Percentiles rank a stretch among this genome's conserved stretches.
phyloP scores from a whole-genome alignment of 2,329 filamentous ascomycete genomes.

The Xenosphaeropsis pyriputrescens region DNA sequence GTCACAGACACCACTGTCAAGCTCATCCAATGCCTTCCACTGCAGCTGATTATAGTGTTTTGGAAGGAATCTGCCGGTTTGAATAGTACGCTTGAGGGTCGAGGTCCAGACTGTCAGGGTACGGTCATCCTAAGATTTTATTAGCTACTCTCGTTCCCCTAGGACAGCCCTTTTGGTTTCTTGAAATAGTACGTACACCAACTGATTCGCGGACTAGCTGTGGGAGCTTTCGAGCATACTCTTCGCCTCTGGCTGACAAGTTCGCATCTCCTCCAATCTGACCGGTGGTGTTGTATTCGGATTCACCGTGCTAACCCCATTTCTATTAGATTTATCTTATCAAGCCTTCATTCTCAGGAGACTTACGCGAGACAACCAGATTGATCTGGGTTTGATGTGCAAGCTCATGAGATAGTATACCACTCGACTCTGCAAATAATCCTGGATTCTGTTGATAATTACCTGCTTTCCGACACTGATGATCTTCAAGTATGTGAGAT shows the following conservation, averaged over 20 bases:
- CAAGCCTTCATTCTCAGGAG: neutral
- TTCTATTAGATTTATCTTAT: conserved; percentile 6
- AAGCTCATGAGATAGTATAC: conserved; percentile 99
- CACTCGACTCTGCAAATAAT: conserved; percentile 90
- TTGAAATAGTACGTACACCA: conserved; percentile 41
- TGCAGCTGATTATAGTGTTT: conserved; percentile 81
- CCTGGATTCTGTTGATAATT: conserved; percentile 94
- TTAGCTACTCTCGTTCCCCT: too few species aligned
- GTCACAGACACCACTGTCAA: conserved; percentile 93
- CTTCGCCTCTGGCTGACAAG: conserved; percentile 72
- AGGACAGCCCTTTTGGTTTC: too few species aligned
- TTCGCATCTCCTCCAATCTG: conserved; percentile 87
- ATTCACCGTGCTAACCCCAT: conserved; percentile 68
- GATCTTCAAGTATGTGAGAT: conserved; percentile 91
- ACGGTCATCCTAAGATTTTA: conserved; percentile 27
- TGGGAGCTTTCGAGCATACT: conserved; percentile 75
- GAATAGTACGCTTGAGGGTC: conserved; percentile 71
- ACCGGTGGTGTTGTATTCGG: conserved; percentile 77
- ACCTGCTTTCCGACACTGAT: conserved; percentile 93
- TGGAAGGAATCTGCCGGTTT: conserved; percentile 74
- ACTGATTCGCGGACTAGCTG: conserved; percentile 75
- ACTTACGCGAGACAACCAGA: conserved; percentile 86
- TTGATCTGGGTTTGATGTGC: conserved; percentile 89
- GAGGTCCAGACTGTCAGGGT: conserved; percentile 64
- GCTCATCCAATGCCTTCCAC: conserved; percentile 96